phyloP scores from a whole-genome alignment of 352 stramenopile species.

The Phytophthora fragariae region DNA sequence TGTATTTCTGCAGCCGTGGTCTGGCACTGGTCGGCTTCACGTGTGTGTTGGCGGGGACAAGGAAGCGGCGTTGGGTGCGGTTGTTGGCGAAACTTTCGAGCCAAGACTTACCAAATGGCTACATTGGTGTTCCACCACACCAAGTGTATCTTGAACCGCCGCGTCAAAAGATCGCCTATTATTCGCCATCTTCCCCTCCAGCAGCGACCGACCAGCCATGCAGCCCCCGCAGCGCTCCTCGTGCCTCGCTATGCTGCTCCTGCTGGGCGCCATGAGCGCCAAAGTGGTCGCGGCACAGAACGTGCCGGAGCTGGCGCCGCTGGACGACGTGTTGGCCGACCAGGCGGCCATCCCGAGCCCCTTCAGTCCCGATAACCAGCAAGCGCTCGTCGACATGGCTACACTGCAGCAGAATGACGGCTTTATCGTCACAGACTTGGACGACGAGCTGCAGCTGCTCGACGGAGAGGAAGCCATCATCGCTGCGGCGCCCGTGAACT shows the following conservation, averaged over 20 bases:
- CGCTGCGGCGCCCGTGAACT: conserved; percentile 24
- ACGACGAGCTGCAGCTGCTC: conserved; percentile 11
- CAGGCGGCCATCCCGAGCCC: conserved; percentile 18
- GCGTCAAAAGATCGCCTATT: conserved; percentile 14
- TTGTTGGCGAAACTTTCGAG: too few relatives aligned
- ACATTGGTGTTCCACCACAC: not conserved
- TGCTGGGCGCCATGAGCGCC: not conserved
- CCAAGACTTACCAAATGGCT: not conserved
- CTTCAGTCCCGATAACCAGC: conserved; percentile 19
- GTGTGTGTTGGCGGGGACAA: too few relatives aligned
- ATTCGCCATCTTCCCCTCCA: conserved; percentile 11
- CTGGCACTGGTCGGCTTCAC: too few relatives aligned
- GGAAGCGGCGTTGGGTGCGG: too few relatives aligned
- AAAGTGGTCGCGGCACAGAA: not conserved
- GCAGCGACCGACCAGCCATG: not conserved
- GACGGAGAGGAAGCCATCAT: conserved; percentile 31
- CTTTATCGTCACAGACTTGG: not conserved
- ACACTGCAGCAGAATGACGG: not conserved
- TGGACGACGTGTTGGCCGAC: conserved; percentile 18
- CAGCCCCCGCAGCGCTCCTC: not conserved
- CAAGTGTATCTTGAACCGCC: conserved; percentile 23
- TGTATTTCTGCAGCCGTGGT: too few relatives aligned
- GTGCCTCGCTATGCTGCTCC: not conserved
- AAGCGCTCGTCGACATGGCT: conserved; percentile 20
- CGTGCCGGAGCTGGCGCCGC: conserved; percentile 19